Conservation (phyloP, 176 grass and related monocot species). For the Thalia dealbata region DNA sequence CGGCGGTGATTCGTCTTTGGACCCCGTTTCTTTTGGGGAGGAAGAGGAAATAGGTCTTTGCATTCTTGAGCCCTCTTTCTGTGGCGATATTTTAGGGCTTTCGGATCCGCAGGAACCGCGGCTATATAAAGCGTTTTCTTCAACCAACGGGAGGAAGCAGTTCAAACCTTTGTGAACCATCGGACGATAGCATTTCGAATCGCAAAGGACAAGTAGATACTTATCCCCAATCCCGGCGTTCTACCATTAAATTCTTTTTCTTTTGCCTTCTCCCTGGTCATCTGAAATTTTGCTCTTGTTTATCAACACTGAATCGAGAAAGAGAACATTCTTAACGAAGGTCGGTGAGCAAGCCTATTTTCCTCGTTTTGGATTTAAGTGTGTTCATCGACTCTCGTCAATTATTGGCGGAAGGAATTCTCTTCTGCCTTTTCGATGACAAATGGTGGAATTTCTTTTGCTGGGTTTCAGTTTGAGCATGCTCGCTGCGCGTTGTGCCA, state of each 20-base stretch:
- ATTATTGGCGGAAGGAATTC: no score
- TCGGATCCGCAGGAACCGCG: not conserved
- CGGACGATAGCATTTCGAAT: not conserved
- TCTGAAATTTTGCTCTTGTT: not conserved
- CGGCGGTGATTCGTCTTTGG: not conserved
- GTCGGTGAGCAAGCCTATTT: not conserved
- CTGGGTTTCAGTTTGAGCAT: no score
- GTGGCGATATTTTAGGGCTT: not conserved
- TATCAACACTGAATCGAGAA: not conserved
- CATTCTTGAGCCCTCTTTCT: not conserved
- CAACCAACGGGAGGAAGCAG: slow-evolving; percentile 2
- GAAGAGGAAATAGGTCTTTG: not conserved
- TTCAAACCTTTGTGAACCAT: not conserved
- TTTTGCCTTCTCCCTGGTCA: not conserved
- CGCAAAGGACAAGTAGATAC: not conserved
- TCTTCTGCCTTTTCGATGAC: no score
- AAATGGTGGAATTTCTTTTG: no score
- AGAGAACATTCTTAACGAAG: not conserved
- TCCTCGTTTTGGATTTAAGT: no score
- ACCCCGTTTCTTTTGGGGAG: not conserved
- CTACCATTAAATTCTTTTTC: not conserved
- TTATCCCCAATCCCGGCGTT: not conserved
- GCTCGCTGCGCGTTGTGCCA: no score
- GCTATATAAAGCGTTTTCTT: not conserved
- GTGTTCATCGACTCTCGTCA: no score